Base-by-base conservation (phyloP, 257 asterid genomes). In the Penstemon davidsonii region DNA sequence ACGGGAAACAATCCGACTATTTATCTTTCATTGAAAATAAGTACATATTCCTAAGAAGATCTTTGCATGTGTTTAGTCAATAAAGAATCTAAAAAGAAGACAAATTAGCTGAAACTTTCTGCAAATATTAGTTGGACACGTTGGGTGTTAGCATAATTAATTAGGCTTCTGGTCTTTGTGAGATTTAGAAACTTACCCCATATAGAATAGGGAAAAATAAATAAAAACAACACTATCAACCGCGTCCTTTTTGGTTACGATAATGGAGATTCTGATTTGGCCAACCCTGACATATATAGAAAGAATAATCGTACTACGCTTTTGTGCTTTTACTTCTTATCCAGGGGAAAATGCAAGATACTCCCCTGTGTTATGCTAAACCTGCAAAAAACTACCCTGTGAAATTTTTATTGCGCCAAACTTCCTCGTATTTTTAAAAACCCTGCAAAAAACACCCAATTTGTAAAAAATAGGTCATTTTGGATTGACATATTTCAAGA, bases 121-220 rank as follows among this genome's bases (percentile, higher is more conserved):
- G 60, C 74, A 50, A 70, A 70, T 70, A 36, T 6, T 70, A 41
- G 41, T 39, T 50, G 18, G 37, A 51, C 68, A 70, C 46, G 4
- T 69, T 41, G 58, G 15, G 1, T 36, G 13, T 7, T 10, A 8
- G 33, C 15, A 55, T 9, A 54, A 67, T 40, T 15, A 44, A 41
- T 18, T 4, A 56, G 39, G 13, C 55, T 41, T 15, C 55, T 51
- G 9, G 55, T 19, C 42, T 54, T 54, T 43, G 53, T 9, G 4
- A 45, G 2, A 11, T 33, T 40, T 10, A 12, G 63, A 12, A 10
- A 47, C 12, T 59, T 59, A 13, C 64, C 50, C 46, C 49, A 39
- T 59, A 12, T 6, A 15, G 64, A 38, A 59, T 6, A n/a, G n/a
- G 61, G 11, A 25, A 56, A n/a, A 36, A 7, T 25, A 11, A 10